Base-by-base conservation (phyloP, 2,329 filamentous ascomycete genomes). In the Chalaropsis thielavioides region DNA sequence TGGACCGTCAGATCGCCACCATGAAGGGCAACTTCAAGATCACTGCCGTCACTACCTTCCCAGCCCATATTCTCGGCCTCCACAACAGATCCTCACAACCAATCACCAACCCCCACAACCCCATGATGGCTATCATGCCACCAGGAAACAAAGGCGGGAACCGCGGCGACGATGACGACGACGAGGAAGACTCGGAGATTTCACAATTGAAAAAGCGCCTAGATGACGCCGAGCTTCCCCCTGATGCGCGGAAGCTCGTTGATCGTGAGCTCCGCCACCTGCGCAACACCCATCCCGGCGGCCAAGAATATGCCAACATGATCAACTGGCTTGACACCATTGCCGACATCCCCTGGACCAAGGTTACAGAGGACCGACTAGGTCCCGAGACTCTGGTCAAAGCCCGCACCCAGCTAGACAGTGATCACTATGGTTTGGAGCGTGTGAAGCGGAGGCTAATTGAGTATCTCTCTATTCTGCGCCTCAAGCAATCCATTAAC, bases 381-480 rank as follows among this genome's bases (percentile, higher is more conserved):
- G 90, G 92, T 7, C 82, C 84, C 0, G 87, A 90, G 10, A 96
- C 92, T 0, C 74, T 97, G 65, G 80, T 82, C 66, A 83, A 82
- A 70, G 94, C 94, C 6, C 85, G 90, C 64, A 89, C 91, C 75
- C 94, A 97, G 74, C 82, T 99, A 5, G 91, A 99, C 71, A 87
- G 95, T 68, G 94, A 99, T 72, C 94, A 99, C 74, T 97, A 97
- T 70, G 94, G 94, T 0, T 79, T 99, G 15, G 91, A 97, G 68
- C 95, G 92, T 75, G 92, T 99, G 72, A 99, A 99, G 83, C 96
- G 96, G 81, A 83, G 94, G 54, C 76, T 99, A 24, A 81, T 99
- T 4, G 95, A 97, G 74, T 99, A 99, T 72, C 80, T 99, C 54
- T 95, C 94, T 1, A 94, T 99, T n/a, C 80, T 99, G 63, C 88